Evolutionary conservation across 2,329 filamentous ascomycete species (phyloP), one percentile per base, ranked within the genome.

Genomic region (Verticillium dahliae): DNA sequence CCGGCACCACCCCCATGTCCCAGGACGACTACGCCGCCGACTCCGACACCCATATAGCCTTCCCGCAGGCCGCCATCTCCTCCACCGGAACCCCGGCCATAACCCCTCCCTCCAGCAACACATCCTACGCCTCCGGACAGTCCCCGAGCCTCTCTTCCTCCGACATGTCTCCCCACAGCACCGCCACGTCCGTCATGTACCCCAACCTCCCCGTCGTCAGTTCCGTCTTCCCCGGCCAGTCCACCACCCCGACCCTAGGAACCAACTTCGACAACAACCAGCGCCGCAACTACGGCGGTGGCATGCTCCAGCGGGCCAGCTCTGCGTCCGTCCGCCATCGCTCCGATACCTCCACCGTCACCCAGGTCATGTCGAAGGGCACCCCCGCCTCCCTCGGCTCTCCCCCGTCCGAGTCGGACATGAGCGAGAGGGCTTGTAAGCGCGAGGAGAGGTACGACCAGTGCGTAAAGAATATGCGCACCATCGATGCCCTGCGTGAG

Each of bases 111-210:
- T 90, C 88, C 11, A 91, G 87, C 72, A 84, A 86, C 61, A 81
- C 91, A 71, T 92, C 90, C 0, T 92, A 92, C 76, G 87, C 86
- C 45, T 91, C 90, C 11, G 87, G 88, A 57, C 89, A 92, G 72
- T 93, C 90, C 6, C 90, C 90, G 2, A 84, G 81, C 66, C 86
- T 88, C 34, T 91, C 89, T n/a, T 85, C 84, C 56, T 84, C 88
- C 62, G 88, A 83, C 71, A 81, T 92, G 72, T 90, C 88, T 58
- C 89, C 89, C 60, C 84, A 88, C 71, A 83, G 80, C 69, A 84
- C 84, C 1, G 82, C 81, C 5, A 85, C 85, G 56, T 83, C 83
- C 55, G 84, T 85, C 69, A 85, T 90, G 76, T 95, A 95, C 74
- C 91, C 91, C 18, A 90, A 81, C 65, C 83, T 95, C 37, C 90